Percentiles rank a stretch among this genome's conserved stretches.
phyloP scores from a whole-genome alignment of 352 stramenopile species.

The Phytophthora hybrid region DNA sequence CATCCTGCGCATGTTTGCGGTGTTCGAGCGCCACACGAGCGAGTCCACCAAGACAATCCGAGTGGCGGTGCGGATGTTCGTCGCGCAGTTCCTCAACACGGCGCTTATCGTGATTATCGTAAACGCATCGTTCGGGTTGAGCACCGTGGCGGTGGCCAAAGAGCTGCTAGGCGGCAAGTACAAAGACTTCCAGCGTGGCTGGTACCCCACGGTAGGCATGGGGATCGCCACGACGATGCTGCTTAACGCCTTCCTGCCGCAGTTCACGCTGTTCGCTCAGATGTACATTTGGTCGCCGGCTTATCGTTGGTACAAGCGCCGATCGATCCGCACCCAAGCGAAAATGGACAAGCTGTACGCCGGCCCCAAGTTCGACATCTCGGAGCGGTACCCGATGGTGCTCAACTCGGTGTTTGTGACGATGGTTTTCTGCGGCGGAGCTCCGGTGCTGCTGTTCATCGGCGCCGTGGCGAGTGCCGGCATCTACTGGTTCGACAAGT shows the following conservation, averaged over 20 bases:
- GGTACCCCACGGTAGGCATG: slow-evolving; percentile 66
- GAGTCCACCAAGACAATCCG: slow-evolving; percentile 55
- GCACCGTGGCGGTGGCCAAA: slow-evolving; percentile 35
- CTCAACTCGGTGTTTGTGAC: slow-evolving; percentile 73
- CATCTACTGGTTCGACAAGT: slow-evolving; percentile 65
- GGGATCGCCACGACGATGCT: slow-evolving; percentile 66
- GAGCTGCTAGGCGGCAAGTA: slow-evolving; percentile 56
- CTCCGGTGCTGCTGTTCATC: slow-evolving; percentile 58
- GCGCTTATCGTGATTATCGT: slow-evolving; percentile 64
- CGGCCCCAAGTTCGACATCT: slow-evolving; percentile 58
- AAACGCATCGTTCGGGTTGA: slow-evolving; percentile 53
- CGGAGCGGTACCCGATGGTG: slow-evolving; percentile 61
- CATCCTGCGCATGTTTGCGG: slow-evolving; percentile 51
- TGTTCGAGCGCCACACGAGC: slow-evolving; percentile 61
- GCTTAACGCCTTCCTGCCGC: slow-evolving; percentile 56
- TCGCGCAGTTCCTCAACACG: slow-evolving; percentile 67
- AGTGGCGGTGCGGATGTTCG: slow-evolving; percentile 59
- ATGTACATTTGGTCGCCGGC: slow-evolving; percentile 47
- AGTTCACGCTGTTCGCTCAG: slow-evolving; percentile 46
- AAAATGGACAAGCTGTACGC: slow-evolving; percentile 63
- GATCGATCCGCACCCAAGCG: slow-evolving; percentile 47
- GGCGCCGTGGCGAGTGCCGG: slow-evolving; percentile 37
- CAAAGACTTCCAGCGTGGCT: slow-evolving; percentile 58
- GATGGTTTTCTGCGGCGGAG: slow-evolving; percentile 62
- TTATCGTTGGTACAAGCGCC: slow-evolving; percentile 34